Percentiles rank a stretch among this genome's conserved stretches.
Evolutionary conservation across 2,329 filamentous ascomycete species (phyloP).

Genomic region (Emericellopsis atlantica): DNA sequence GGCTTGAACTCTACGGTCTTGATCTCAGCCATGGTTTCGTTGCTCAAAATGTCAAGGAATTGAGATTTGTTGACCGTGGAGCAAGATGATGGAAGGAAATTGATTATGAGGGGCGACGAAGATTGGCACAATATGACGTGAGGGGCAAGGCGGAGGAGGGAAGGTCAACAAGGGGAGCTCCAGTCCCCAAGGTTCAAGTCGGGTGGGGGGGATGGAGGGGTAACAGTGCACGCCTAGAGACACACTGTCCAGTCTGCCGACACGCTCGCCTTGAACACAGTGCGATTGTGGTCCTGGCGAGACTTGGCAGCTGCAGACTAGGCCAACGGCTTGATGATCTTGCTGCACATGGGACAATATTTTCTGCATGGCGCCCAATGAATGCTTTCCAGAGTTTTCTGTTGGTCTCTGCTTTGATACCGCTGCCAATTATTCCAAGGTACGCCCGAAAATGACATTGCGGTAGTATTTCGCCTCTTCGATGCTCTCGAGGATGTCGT

Average conservation of each 20-base stretch:
- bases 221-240: neutral
- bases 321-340: too few relatives aligned
- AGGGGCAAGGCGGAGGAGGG: slow-evolving; percentile 1
- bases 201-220: slow-evolving; percentile 5
- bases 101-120: neutral
- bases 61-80: neutral
- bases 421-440: slow-evolving; percentile 6
- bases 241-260: too few relatives aligned
- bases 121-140: slow-evolving; percentile 2
- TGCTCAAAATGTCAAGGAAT: slow-evolving; percentile 5
- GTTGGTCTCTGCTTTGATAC: too few relatives aligned
- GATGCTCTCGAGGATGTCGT: slow-evolving; percentile 93
- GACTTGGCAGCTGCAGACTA: too few relatives aligned
- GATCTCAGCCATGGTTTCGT: slow-evolving; percentile 44
- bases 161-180: slow-evolving; percentile 1
- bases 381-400: too few relatives aligned
- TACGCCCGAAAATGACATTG: slow-evolving; percentile 48
- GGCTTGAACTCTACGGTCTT: slow-evolving; percentile 73
- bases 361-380: too few relatives aligned
- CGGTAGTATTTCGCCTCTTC: slow-evolving; percentile 79
- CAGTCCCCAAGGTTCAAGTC: neutral
- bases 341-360: too few relatives aligned
- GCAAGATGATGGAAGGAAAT: neutral
- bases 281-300: neutral
- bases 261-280: too few relatives aligned